Conservation (phyloP, 1,139 yeast genomes). For the Saccharomyces pastorianus region DNA sequence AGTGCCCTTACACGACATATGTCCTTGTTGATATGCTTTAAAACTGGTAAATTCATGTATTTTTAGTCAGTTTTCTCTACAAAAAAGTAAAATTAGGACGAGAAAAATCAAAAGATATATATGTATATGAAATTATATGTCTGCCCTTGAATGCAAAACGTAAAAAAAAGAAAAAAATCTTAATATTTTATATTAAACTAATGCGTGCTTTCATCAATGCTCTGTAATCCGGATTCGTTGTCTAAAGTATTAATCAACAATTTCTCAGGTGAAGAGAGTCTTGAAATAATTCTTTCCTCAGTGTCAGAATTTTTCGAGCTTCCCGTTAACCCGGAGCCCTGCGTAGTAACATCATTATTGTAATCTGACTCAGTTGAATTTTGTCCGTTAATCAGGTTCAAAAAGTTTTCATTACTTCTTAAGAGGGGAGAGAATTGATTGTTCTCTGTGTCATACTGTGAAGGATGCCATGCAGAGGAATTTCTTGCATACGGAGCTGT, state of each 20-base stretch:
- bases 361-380: neutral
- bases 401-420: neutral
- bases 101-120: too few relatives aligned
- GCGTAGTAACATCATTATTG: neutral
- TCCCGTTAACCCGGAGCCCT: neutral
- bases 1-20: conserved; percentile 8
- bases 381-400: neutral
- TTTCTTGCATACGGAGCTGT: conserved; percentile 26
- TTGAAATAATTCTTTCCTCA: conserved; percentile 1
- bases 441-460: conserved; percentile 12
- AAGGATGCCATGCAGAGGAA: conserved; percentile 26
- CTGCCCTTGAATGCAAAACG: too few relatives aligned
- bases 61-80: too few relatives aligned
- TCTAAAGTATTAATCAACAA: neutral
- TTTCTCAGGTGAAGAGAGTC: neutral
- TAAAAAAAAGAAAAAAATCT: too few relatives aligned
- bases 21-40: too few relatives aligned
- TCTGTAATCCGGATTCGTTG: neutral
- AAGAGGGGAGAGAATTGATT: conserved; percentile 13
- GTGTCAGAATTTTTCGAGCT: conserved; percentile 2
- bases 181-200: too few relatives aligned
- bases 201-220: neutral
- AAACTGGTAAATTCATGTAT: too few relatives aligned
- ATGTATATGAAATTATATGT: too few relatives aligned
- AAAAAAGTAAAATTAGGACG: neutral